A percentile compares a stretch with the other conserved stretches of the same genome.
These are phyloP conservation scores for Halophytophthora batemanensis DNA, from an alignment of 352 stramenopile genomes.

Conservation along the genomic window DNA sequence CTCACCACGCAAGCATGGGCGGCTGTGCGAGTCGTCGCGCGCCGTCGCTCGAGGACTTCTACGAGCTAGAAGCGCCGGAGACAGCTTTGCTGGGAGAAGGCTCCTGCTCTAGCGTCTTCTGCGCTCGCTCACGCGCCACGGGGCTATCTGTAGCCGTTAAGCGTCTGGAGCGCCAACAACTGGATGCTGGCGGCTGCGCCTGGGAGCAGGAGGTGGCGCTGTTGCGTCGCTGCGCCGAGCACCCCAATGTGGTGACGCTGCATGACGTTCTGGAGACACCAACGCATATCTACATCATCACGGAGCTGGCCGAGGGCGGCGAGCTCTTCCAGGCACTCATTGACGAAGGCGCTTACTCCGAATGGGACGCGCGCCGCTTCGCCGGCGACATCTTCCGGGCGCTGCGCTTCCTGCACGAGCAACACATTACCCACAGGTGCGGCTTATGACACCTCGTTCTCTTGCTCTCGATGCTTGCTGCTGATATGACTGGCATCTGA, in stretches of 20 bases:
- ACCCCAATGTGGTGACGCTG: slow-evolving; percentile 58
- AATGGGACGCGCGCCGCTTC: slow-evolving; percentile 60
- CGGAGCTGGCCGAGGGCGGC: slow-evolving; percentile 51
- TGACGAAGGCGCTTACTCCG: slow-evolving; percentile 69
- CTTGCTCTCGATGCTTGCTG: not conserved
- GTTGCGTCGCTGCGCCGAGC: slow-evolving; percentile 40
- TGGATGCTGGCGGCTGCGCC: slow-evolving; percentile 7
- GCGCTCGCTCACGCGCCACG: slow-evolving; percentile 28
- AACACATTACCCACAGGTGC: slow-evolving; percentile 67
- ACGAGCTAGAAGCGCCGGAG: slow-evolving; percentile 40
- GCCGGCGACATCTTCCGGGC: slow-evolving; percentile 48
- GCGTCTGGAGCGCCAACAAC: slow-evolving; percentile 34
- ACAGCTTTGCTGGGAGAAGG: slow-evolving; percentile 41
- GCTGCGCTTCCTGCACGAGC: slow-evolving; percentile 63
- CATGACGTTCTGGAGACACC: slow-evolving; percentile 50
- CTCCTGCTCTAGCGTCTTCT: slow-evolving; percentile 48
- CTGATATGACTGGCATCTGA: too few species aligned
- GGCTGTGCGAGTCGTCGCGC: slow-evolving; percentile 36
- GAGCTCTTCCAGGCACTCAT: slow-evolving; percentile 76
- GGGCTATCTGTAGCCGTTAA: slow-evolving; percentile 52
- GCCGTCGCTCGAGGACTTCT: slow-evolving; percentile 29
- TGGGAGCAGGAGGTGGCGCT: slow-evolving; percentile 56
- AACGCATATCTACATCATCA: slow-evolving; percentile 52
- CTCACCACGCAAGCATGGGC: slow-evolving; percentile 27
- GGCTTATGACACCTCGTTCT: not conserved